Evolutionary conservation across 2,329 filamentous ascomycete genomes (phyloP).

Genomic region (Pyrenophora tritici-repentis): DNA sequence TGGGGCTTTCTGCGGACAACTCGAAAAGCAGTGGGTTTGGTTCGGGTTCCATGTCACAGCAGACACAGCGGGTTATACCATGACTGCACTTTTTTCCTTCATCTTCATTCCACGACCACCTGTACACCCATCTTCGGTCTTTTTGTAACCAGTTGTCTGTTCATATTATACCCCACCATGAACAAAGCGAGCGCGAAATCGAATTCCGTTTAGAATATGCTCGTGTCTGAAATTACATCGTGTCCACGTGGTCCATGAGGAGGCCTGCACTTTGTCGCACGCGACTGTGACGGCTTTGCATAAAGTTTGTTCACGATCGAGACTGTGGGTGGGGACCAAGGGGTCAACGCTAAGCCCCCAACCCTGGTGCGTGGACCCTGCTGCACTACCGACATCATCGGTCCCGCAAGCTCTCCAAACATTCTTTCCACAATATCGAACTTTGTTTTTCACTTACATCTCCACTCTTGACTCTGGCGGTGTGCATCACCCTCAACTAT

Average conservation of each 20-base stretch:
- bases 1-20: slow-evolving; percentile 12
- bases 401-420: slow-evolving; percentile 17
- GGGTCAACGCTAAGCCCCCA: slow-evolving; percentile 15
- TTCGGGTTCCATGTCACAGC: slow-evolving; percentile 9
- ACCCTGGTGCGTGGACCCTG: slow-evolving; percentile 18
- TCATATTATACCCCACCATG: slow-evolving; percentile 30
- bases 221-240: not conserved
- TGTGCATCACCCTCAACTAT: not conserved
- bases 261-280: not conserved
- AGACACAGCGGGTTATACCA: slow-evolving; percentile 10
- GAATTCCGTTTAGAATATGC: slow-evolving; percentile 12
- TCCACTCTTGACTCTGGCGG: slow-evolving; percentile 6
- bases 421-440: slow-evolving; percentile 4
- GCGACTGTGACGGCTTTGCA: not conserved
- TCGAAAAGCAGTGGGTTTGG: slow-evolving; percentile 6
- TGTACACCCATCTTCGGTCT: slow-evolving; percentile 23
- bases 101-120: slow-evolving; percentile 17
- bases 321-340: slow-evolving; percentile 9
- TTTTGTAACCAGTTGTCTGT: slow-evolving; percentile 16
- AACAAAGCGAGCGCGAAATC: slow-evolving; percentile 22
- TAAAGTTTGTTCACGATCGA: slow-evolving; percentile 5
- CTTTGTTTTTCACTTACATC: slow-evolving; percentile 11
- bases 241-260: too few relatives aligned
- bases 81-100: slow-evolving; percentile 7
- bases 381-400: slow-evolving; percentile 17